These are phyloP conservation scores for Suillus paluster DNA, from an alignment of 768 basidiomycete species.

Conservation along the genomic window DNA sequence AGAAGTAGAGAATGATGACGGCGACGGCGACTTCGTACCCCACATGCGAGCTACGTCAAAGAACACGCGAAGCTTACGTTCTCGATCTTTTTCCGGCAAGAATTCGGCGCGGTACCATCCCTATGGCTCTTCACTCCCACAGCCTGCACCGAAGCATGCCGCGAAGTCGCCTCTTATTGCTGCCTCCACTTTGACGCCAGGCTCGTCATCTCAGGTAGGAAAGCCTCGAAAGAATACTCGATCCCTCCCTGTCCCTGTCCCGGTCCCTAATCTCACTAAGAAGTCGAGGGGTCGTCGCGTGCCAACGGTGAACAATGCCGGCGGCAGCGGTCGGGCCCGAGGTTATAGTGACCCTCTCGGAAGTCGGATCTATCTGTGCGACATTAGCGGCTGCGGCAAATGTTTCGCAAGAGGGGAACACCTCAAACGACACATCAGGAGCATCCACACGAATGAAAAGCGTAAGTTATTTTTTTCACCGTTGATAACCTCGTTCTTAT, in stretches of 20 bases:
- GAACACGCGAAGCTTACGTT: conserved; percentile 42
- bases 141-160: conserved; percentile 34
- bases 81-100: conserved; percentile 37
- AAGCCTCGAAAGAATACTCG: conserved; percentile 41
- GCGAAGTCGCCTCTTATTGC: conserved; percentile 37
- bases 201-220: conserved; percentile 26
- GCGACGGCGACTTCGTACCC: conserved; percentile 40
- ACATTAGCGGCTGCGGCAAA: conserved; percentile 83
- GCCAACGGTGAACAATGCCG: conserved; percentile 50
- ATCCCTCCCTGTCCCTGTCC: conserved; percentile 57
- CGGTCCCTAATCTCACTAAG: conserved; percentile 71
- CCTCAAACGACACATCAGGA: conserved; percentile 85
- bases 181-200: conserved; percentile 31
- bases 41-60: conserved; percentile 38
- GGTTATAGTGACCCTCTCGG: conserved; percentile 42
- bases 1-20: conserved; percentile 26
- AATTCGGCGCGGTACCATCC: conserved; percentile 39
- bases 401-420: conserved; percentile 90
- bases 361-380: conserved; percentile 70
- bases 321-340: conserved; percentile 19
- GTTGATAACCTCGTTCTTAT: conserved; percentile 16
- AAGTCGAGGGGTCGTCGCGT: conserved; percentile 72
- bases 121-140: conserved; percentile 31
- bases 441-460: conserved; percentile 92
- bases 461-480: conserved; percentile 53